Evolutionary conservation across 2,329 filamentous ascomycete genomes (phyloP).

Genomic region (Phoma sp.): DNA sequence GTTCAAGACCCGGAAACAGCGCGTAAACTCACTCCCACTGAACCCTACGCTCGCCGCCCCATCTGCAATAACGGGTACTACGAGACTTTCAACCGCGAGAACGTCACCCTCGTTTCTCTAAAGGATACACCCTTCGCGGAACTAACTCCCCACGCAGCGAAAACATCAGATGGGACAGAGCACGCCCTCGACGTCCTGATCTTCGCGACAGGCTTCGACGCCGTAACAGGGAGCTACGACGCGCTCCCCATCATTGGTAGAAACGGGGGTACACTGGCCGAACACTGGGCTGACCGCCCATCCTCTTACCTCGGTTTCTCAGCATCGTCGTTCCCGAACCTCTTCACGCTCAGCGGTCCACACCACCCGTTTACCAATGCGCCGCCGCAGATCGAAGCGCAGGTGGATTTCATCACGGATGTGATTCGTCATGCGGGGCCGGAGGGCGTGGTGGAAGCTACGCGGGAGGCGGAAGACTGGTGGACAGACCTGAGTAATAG

Average conservation of each 20-base stretch:
- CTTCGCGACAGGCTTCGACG: slow-evolving; percentile 1
- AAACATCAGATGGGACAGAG: not conserved
- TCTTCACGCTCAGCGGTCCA: not conserved
- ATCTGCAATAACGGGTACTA: not conserved
- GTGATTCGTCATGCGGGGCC: not conserved
- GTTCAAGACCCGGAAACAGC: not conserved
- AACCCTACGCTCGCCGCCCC: not conserved
- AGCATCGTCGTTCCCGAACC: not conserved
- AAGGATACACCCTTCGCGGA: not conserved
- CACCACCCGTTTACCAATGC: slow-evolving; percentile 1
- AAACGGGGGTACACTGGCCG: not conserved
- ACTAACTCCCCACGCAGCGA: not conserved
- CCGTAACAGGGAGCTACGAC: not conserved
- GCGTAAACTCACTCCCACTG: not conserved
- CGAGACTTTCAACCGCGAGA: slow-evolving; percentile 1
- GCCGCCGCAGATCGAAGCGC: not conserved
- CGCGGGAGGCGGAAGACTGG: not conserved
- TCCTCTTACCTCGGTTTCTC: not conserved
- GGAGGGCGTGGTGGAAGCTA: not conserved
- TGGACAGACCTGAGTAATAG: not conserved
- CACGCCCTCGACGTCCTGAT: not conserved
- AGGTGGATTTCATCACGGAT: not conserved
- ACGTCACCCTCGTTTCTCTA: not conserved
- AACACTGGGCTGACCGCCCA: not conserved
- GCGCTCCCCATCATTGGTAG: not conserved